Evolutionary conservation across 1,139 yeast species (phyloP).

Genomic region (Meyerozyma athensensis): DNA sequence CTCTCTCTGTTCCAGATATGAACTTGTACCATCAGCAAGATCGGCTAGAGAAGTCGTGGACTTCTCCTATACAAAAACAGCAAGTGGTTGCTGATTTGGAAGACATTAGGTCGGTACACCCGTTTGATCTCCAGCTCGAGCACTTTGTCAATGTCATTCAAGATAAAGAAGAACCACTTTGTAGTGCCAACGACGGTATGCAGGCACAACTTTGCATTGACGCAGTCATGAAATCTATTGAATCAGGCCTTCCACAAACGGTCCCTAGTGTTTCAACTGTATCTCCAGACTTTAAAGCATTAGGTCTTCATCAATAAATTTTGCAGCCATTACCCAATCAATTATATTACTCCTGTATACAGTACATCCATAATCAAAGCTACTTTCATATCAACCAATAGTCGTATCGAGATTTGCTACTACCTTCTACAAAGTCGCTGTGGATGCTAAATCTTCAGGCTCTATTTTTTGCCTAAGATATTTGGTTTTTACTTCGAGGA

Average conservation of each 20-base stretch:
- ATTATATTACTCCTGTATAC: neutral
- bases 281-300: constrained; percentile 8
- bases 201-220: constrained; percentile 25
- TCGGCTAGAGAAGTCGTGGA: constrained; percentile 9
- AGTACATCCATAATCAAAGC: too few species aligned
- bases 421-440: too few species aligned
- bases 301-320: neutral
- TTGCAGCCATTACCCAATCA: neutral
- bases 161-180: constrained; percentile 25
- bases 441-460: too few species aligned
- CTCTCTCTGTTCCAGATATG: constrained; percentile 35
- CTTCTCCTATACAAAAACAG: constrained; percentile 5
- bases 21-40: constrained; percentile 28
- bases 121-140: constrained; percentile 37
- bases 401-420: too few species aligned
- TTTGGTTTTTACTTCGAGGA: too few species aligned
- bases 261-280: constrained; percentile 14
- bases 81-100: neutral
- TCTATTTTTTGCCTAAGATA: too few species aligned
- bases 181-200: constrained; percentile 37
- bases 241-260: constrained; percentile 15
- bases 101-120: constrained; percentile 10
- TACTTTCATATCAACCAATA: too few species aligned
- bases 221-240: constrained; percentile 17
- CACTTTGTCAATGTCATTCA: constrained; percentile 35